Evolutionary conservation across 1,284 basidiomycete genomes (phyloP).

Genomic region (Anthracocystis walkeri): DNA sequence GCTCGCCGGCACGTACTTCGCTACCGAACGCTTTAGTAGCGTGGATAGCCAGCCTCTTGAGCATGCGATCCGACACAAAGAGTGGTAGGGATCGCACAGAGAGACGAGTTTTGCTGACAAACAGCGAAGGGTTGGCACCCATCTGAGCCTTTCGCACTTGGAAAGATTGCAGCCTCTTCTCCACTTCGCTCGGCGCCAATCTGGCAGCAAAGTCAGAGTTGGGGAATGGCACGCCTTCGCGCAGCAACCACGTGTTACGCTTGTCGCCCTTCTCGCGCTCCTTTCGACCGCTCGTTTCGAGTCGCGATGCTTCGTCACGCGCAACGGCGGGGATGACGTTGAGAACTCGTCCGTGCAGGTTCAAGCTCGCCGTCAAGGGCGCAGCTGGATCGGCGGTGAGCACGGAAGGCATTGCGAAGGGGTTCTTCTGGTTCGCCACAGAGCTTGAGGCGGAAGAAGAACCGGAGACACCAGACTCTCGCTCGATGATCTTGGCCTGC

Average conservation of each 20-base stretch:
- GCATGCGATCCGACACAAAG: conserved; percentile 86
- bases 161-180: conserved; percentile 62
- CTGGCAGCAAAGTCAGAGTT: conserved; percentile 49
- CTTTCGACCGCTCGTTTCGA: conserved; percentile 86
- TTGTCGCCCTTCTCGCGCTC: conserved; percentile 89
- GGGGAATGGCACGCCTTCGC: conserved; percentile 76
- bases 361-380: conserved; percentile 82
- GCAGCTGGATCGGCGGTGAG: conserved; percentile 92
- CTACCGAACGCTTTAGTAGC: conserved; percentile 82
- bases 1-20: conserved; percentile 79
- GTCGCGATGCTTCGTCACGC: conserved; percentile 83
- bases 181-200: conserved; percentile 56
- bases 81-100: conserved; percentile 91
- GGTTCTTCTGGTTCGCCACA: conserved; percentile 53
- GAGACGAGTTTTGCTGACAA: conserved; percentile 91
- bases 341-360: conserved; percentile 91
- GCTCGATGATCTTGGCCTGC: conserved; percentile 74
- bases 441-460: conserved; percentile 13
- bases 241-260: conserved; percentile 92
- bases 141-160: conserved; percentile 63
- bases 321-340: conserved; percentile 92
- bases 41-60: conserved; percentile 88
- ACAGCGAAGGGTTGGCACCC: conserved; percentile 90
- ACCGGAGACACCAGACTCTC: conserved; percentile 48
- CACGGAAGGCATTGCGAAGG: conserved; percentile 65